Conservation (phyloP, 495 filamentous ascomycete species). For the Trichoderma virens region DNA sequence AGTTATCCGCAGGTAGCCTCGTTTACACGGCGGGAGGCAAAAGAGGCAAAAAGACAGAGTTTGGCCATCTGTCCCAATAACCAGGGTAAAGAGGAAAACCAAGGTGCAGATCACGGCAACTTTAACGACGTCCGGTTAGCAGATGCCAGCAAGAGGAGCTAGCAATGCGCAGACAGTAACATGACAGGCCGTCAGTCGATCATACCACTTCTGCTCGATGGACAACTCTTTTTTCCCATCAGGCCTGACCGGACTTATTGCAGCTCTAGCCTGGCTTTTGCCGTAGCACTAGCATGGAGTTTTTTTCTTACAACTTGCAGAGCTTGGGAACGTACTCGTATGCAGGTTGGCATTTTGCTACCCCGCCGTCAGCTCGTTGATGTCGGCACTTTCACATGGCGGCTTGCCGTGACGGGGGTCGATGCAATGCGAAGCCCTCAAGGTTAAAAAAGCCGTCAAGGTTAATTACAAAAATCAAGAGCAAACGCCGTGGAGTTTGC, state of each 20-base stretch:
- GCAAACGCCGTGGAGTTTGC: not conserved
- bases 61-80: no score
- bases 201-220: not conserved
- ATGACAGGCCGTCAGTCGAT: not conserved
- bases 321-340: no score
- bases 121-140: not conserved
- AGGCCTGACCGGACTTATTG: not conserved
- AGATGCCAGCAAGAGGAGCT: not conserved
- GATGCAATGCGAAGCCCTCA: not conserved
- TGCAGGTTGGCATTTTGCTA: no score
- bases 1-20: not conserved
- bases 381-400: no score
- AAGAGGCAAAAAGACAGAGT: no score
- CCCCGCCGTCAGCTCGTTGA: no score
- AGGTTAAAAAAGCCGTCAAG: not conserved
- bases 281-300: not conserved
- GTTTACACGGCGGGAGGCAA: not conserved
- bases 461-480: not conserved
- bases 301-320: no score
- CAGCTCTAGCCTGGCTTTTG: not conserved
- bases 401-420: not conserved
- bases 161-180: not conserved
- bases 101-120: not conserved
- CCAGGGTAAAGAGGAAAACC: no score
- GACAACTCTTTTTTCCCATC: not conserved